Evolutionary conservation across 2,329 filamentous ascomycete species (phyloP).

Genomic region (Aspergillus tanneri): DNA sequence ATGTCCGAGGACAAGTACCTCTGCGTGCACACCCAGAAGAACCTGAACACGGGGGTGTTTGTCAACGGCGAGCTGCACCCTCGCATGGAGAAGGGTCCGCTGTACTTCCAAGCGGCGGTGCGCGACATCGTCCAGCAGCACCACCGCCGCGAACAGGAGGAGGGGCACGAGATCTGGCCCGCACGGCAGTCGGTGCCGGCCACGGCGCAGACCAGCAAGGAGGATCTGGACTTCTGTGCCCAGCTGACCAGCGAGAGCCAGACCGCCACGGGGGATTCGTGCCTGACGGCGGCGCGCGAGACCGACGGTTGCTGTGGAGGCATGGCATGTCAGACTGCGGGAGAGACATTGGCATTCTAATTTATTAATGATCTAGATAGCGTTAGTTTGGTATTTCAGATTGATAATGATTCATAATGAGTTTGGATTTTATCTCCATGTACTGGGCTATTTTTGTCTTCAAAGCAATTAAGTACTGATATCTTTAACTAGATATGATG

Average conservation of each 20-base stretch:
- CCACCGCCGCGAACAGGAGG: slow-evolving; percentile 46
- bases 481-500: too few species aligned
- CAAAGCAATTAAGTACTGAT: too few species aligned
- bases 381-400: neutral
- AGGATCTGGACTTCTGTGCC: slow-evolving; percentile 35
- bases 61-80: slow-evolving; percentile 62
- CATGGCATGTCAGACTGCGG: slow-evolving; percentile 10
- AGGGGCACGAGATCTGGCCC: slow-evolving; percentile 54
- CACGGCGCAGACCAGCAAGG: slow-evolving; percentile 25
- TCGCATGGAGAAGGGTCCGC: slow-evolving; percentile 55
- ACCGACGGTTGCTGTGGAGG: slow-evolving; percentile 24
- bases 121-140: slow-evolving; percentile 52
- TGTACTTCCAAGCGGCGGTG: slow-evolving; percentile 56
- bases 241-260: slow-evolving; percentile 6
- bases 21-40: slow-evolving; percentile 59
- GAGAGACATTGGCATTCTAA: slow-evolving; percentile 6
- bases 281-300: slow-evolving; percentile 14
- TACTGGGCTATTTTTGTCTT: too few species aligned
- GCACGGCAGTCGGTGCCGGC: slow-evolving; percentile 40
- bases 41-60: slow-evolving; percentile 60
- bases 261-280: slow-evolving; percentile 4
- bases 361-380: too few species aligned
- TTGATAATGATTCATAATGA: neutral
- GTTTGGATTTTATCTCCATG: too few species aligned
- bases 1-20: slow-evolving; percentile 64